Evolutionary conservation across 2,329 filamentous ascomycete species (phyloP).

Genomic region (Beauveria asiatica): DNA sequence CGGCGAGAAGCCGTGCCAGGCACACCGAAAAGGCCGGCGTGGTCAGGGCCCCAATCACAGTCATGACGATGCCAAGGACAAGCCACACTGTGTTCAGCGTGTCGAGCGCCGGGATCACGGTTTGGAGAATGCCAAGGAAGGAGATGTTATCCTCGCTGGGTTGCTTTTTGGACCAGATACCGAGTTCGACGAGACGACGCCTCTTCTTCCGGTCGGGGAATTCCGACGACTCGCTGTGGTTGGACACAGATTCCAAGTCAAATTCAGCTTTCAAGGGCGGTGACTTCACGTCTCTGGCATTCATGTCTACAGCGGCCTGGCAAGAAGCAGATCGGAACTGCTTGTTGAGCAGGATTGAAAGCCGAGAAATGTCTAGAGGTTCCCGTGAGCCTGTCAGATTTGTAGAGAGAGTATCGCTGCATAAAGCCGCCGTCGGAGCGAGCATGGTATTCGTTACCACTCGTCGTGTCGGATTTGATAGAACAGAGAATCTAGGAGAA

Average conservation of each 20-base stretch:
- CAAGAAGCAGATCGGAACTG: background rate
- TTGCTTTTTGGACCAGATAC: background rate
- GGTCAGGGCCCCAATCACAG: conserved; percentile 52
- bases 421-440: background rate
- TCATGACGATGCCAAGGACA: conserved; percentile 50
- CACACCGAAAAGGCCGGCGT: conserved; percentile 70
- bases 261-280: background rate
- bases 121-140: background rate
- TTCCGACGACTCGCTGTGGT: background rate
- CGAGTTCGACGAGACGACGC: background rate
- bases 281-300: background rate
- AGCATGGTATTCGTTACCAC: background rate
- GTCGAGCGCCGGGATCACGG: conserved; percentile 51
- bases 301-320: background rate
- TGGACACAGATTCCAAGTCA: background rate
- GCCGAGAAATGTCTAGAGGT: background rate
- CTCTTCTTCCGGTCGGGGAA: background rate
- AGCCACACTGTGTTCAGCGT: conserved; percentile 46
- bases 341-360: background rate
- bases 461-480: background rate
- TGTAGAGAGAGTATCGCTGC: background rate
- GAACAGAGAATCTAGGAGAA: background rate
- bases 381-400: background rate
- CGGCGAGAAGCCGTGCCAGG: conserved; percentile 62
- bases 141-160: background rate